Percentiles rank a stretch among this genome's conserved stretches.
Evolutionary conservation across 2,329 filamentous ascomycete genomes (phyloP).

Genomic region (Clonostachys rosea): DNA sequence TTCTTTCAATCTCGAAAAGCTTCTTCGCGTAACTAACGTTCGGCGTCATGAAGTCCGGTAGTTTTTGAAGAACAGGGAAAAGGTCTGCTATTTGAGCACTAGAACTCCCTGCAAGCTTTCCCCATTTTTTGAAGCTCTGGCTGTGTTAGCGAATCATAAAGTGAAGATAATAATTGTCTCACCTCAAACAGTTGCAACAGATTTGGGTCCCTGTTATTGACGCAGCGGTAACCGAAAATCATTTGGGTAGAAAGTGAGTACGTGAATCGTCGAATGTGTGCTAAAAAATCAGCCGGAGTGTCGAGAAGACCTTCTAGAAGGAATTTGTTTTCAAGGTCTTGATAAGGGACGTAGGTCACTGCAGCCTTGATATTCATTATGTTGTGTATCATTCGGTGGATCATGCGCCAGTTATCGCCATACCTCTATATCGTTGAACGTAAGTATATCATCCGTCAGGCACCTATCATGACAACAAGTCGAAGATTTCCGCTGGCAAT

Average conservation of each 20-base stretch:
- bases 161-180: background rate
- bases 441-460: too few relatives aligned
- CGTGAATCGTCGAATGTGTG: conserved; percentile 41
- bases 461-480: conserved; percentile 15
- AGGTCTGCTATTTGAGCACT: too few relatives aligned
- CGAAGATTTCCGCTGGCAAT: conserved; percentile 17
- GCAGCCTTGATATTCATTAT: conserved; percentile 18
- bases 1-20: too few relatives aligned
- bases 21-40: too few relatives aligned
- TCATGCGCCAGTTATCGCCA: background rate
- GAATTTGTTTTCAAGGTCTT: conserved; percentile 36
- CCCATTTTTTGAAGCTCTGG: too few relatives aligned
- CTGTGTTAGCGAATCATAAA: too few relatives aligned
- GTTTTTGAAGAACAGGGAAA: too few relatives aligned
- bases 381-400: background rate
- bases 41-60: too few relatives aligned
- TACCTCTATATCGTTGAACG: too few relatives aligned
- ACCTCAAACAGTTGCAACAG: conserved; percentile 34
- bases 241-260: conserved; percentile 44
- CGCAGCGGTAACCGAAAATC: conserved; percentile 41
- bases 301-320: conserved; percentile 29
- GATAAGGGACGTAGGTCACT: conserved; percentile 29
- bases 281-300: conserved; percentile 31
- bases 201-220: conserved; percentile 32
- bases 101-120: too few relatives aligned